Evolutionary conservation across 768 basidiomycete genomes (phyloP).

Genomic region (Solioccasus polychromus): DNA sequence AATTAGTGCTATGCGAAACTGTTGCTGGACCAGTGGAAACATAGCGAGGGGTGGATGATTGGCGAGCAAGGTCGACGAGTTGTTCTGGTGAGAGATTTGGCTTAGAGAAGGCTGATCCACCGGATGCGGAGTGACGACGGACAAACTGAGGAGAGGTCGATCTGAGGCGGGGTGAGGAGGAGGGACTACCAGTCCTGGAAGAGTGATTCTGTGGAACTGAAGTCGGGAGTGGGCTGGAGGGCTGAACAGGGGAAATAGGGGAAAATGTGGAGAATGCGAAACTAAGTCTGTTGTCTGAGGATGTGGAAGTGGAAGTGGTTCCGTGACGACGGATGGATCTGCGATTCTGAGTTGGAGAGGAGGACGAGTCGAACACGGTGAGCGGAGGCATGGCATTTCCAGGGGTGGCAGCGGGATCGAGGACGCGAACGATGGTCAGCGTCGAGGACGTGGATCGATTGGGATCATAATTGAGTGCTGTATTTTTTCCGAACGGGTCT

Average conservation of each 20-base stretch:
- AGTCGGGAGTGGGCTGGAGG: slow-evolving; percentile 18
- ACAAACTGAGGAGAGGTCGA: slow-evolving; percentile 43
- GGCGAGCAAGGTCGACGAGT: slow-evolving; percentile 68
- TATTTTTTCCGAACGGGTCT: slow-evolving; percentile 64
- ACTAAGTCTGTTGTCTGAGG: slow-evolving; percentile 41
- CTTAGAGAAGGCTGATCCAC: slow-evolving; percentile 37
- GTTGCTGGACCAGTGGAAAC: background rate
- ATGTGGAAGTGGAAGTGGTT: slow-evolving; percentile 26
- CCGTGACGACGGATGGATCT: slow-evolving; percentile 33
- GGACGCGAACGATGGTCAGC: slow-evolving; percentile 74
- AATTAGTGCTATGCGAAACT: background rate
- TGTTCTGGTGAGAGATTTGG: slow-evolving; percentile 69
- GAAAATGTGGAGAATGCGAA: slow-evolving; percentile 71
- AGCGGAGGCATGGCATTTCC: slow-evolving; percentile 8
- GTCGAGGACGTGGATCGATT: slow-evolving; percentile 56
- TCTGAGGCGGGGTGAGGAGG: slow-evolving; percentile 44
- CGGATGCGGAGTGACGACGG: slow-evolving; percentile 31
- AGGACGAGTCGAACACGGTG: slow-evolving; percentile 26
- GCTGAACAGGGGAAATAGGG: slow-evolving; percentile 19
- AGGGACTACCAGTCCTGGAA: slow-evolving; percentile 29
- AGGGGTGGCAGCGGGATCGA: slow-evolving; percentile 30
- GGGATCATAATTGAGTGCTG: slow-evolving; percentile 49
- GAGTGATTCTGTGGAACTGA: slow-evolving; percentile 30
- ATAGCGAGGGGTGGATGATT: slow-evolving; percentile 46
- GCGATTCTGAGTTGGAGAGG: slow-evolving; percentile 27